These are phyloP conservation scores for Rhytidiadelphus loreus DNA, from an alignment of 225 moss, liverwort and hornwort genomes.

Conservation along the genomic window DNA sequence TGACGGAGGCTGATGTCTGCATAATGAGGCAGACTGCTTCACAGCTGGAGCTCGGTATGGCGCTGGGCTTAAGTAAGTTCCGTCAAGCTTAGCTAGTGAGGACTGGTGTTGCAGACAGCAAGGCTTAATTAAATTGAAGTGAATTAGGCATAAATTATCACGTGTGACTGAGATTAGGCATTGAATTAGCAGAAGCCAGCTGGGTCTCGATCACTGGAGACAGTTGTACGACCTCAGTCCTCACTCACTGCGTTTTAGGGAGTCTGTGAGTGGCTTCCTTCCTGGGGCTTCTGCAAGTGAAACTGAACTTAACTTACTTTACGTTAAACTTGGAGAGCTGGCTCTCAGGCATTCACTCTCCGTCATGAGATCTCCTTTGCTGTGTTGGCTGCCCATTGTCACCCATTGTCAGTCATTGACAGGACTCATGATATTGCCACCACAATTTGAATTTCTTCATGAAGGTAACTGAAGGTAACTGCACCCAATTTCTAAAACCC, in stretches of 20 bases:
- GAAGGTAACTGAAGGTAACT: not conserved
- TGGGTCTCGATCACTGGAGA: not conserved
- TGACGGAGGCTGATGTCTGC: not conserved
- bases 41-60: not conserved
- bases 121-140: not conserved
- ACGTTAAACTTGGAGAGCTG: not conserved
- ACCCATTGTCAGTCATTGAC: not conserved
- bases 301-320: not conserved
- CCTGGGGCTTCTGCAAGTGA: not conserved
- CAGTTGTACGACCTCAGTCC: not conserved
- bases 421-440: not conserved
- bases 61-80: not conserved
- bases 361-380: not conserved
- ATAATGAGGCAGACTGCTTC: not conserved
- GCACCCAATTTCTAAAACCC: not conserved
- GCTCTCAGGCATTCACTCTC: not conserved
- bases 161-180: not conserved
- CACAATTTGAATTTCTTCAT: not conserved
- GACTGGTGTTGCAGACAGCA: not conserved
- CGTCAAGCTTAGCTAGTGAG: not conserved
- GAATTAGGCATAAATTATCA: not conserved
- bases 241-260: not conserved
- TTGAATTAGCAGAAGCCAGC: constrained; percentile 8
- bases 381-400: not conserved
- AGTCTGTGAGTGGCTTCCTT: not conserved